These are phyloP conservation scores for barley (Hordeum vulgare) DNA, from an alignment of 176 grass and related monocot species.

Conservation along the genomic window MorexV3_pseudomolecules_assembly NC_058519.1:659770749-659771248, in stretches of 20 bases:
- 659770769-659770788: constrained; percentile 7
- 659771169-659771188: background rate
- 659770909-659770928: background rate
- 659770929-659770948: background rate
- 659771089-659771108: too few relatives aligned
- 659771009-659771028: background rate
- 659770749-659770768: background rate
- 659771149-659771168: too few relatives aligned
- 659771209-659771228: background rate
- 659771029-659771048: background rate
- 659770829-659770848: too few relatives aligned
- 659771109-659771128: too few relatives aligned
- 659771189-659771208: too few relatives aligned
- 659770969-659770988: background rate
- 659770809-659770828: too few relatives aligned
- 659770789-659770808: background rate
- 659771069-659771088: too few relatives aligned
- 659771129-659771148: too few relatives aligned
- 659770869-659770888: background rate
- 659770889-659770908: too few relatives aligned
- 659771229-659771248: background rate
- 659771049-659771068: too few relatives aligned
- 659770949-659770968: background rate
- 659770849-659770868: background rate
- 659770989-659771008: background rate